Evolutionary conservation across 805 yeast genomes (phyloP).

Genomic region (Helenozyma baotianmanensis): DNA sequence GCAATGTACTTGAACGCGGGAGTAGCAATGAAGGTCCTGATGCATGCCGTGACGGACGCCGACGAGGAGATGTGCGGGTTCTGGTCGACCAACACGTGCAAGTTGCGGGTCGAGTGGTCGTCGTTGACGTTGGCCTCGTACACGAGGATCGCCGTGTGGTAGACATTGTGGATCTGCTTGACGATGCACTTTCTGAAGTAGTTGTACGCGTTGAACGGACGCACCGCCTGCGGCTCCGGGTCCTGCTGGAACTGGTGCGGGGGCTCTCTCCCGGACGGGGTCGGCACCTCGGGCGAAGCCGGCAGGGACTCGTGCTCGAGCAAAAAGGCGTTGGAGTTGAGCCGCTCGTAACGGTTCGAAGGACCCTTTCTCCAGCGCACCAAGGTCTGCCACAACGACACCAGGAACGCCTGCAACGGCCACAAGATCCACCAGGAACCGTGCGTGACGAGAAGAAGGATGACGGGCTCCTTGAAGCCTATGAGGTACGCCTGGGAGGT

Average conservation of each 20-base stretch:
- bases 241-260: constrained; percentile 3
- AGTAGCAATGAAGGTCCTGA: constrained; percentile 35
- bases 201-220: constrained; percentile 12
- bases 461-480: constrained; percentile 64
- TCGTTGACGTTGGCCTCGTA: constrained; percentile 37
- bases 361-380: constrained; percentile 17
- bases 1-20: constrained; percentile 48
- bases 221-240: constrained; percentile 3
- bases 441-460: constrained; percentile 66
- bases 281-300: constrained; percentile 4
- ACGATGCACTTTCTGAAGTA: constrained; percentile 36
- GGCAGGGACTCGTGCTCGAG: constrained; percentile 15
- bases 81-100: constrained; percentile 31
- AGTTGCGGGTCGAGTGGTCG: constrained; percentile 28
- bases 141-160: constrained; percentile 40
- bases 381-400: constrained; percentile 45
- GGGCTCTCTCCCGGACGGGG: constrained; percentile 7
- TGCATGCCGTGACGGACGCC: constrained; percentile 28
- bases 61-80: constrained; percentile 33
- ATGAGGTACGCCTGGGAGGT: constrained; percentile 62
- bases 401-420: constrained; percentile 57
- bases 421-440: constrained; percentile 72
- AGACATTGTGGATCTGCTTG: constrained; percentile 41
- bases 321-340: constrained; percentile 27
- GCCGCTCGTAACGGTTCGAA: constrained; percentile 21